Evolutionary conservation across 139 green algal species (phyloP).

Genomic region (Chlamydomonas schloesseri): DNA sequence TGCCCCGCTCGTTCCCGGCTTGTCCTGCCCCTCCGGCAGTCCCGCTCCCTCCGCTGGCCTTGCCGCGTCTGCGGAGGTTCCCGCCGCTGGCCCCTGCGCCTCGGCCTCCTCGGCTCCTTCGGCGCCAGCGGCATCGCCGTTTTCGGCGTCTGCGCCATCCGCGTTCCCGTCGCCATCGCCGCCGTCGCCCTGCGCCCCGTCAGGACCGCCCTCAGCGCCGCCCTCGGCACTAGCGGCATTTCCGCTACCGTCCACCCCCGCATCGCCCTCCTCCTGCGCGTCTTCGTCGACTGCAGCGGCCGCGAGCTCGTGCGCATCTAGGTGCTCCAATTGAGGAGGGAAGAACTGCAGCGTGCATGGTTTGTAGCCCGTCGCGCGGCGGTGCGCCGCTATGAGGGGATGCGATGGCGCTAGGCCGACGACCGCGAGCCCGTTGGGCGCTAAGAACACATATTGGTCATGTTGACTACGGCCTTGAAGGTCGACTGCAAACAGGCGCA

Average conservation of each 20-base stretch:
- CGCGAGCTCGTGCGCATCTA: conserved; percentile 15
- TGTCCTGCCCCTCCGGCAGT: too few relatives aligned
- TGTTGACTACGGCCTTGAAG: background rate
- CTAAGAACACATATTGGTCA: conserved; percentile 52
- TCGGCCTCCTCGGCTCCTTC: too few relatives aligned
- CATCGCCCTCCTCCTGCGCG: background rate
- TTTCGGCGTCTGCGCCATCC: background rate
- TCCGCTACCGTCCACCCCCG: background rate
- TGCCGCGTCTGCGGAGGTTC: too few relatives aligned
- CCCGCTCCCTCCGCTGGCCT: too few relatives aligned
- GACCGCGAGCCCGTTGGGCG: conserved; percentile 45
- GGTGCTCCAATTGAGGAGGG: background rate
- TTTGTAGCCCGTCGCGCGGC: background rate
- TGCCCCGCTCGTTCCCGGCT: too few relatives aligned
- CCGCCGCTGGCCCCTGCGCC: too few relatives aligned
- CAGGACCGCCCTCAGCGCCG: background rate
- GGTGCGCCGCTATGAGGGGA: conserved; percentile 29
- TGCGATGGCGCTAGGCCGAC: conserved; percentile 51
- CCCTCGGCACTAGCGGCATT: background rate
- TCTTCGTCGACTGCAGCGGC: conserved; percentile 4
- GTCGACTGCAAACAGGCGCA: conserved; percentile 39
- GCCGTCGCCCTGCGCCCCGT: too few relatives aligned
- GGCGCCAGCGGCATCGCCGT: background rate
- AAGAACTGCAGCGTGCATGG: conserved; percentile 7
- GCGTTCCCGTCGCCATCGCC: background rate